Base-by-base conservation (phyloP, 2,329 filamentous ascomycete species). In the Cyclaneusma minus region DNA sequence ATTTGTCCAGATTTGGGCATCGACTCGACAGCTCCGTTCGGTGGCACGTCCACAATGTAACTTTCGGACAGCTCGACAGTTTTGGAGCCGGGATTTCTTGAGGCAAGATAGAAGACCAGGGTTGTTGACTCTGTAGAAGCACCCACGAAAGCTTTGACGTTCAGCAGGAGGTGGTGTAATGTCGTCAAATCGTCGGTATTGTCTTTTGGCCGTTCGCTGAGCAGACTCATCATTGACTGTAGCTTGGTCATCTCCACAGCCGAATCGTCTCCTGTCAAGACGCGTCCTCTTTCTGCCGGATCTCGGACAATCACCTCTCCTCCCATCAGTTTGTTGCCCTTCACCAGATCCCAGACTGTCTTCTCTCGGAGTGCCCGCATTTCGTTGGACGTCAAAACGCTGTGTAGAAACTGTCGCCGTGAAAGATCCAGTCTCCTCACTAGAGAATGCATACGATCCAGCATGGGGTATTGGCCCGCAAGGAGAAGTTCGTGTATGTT, bases 281-380 rank as follows among this genome's bases (percentile, higher is more conserved):
- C 73, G 23, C 85, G 72, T 6, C 89, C 89, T 16, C 78, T 68
- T 45, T 85, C 74, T 12, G 64, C 66, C 2, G 89, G 83, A 50
- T 91, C 89, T 16, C 89, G 74, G 32, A 98, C 89, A 47, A 98
- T 93, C 24, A 98, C 79, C 47, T 95, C 85, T 26, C 83, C 83
- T 34, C 75, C 83, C 29, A 94, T 77, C 43, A 95, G 68, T 54
- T 94, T 95, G 55, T 98, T 98, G 22, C 87, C 87, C 22, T 68
- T 72, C 3, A 95, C 87, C 25, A 98, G 59, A 43, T 94, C 83
- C 89, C 91, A 98, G 1, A 98, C 84, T 0, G 84, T 91, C 48
- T 79, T 77, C 48, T 94, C 82, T 32, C 89, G 75, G 33, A 95
- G 58, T 19, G 57, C 60, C n/a, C 68, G 61, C 43, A 91, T 74